Percentiles rank a stretch among this genome's conserved stretches.
Evolutionary conservation across 2,329 filamentous ascomycete species (phyloP).

Genomic region (Diplodia corticola): DNA sequence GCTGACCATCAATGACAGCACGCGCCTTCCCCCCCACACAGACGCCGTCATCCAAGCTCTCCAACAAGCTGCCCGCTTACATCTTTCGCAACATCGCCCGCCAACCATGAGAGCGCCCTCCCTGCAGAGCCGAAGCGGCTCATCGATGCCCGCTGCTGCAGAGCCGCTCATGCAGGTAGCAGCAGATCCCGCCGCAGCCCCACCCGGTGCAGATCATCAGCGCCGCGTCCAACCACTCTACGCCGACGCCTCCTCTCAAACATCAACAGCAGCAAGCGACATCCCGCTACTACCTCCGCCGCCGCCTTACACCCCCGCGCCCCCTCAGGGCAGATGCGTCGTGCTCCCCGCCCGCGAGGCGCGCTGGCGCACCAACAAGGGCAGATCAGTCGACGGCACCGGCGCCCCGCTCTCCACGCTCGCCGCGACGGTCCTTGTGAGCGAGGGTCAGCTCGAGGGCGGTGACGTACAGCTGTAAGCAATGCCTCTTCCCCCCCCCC

Average conservation of each 20-base stretch:
- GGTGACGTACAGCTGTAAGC: background rate
- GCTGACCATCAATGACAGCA: background rate
- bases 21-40: background rate
- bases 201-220: background rate
- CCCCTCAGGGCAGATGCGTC: background rate
- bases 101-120: background rate
- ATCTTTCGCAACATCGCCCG: background rate
- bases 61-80: background rate
- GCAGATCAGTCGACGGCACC: background rate
- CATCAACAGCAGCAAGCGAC: background rate
- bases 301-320: background rate
- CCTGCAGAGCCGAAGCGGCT: background rate
- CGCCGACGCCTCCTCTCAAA: too few relatives aligned
- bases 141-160: background rate
- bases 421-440: slow-evolving; percentile 1
- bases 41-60: background rate
- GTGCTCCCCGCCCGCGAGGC: background rate
- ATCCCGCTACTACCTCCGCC: background rate
- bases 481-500: too few relatives aligned
- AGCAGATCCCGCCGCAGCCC: background rate
- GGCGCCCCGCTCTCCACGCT: background rate
- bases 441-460: background rate
- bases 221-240: background rate
- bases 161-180: background rate
- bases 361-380: slow-evolving; percentile 1